Evolutionary conservation across 75 land plant genomes (phyloP).

Genomic region (Ceratopteris richardii): DNA sequence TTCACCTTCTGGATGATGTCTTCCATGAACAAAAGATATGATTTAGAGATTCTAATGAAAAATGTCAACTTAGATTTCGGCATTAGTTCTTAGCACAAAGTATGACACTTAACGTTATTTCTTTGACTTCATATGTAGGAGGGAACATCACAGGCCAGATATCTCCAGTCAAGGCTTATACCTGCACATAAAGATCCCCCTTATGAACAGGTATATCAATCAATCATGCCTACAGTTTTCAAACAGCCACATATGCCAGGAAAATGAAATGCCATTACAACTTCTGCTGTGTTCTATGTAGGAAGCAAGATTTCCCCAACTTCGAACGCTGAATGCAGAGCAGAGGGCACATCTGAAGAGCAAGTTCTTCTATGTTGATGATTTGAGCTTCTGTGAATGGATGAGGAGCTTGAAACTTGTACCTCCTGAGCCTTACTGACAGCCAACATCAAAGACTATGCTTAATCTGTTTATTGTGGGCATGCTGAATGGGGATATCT

Average conservation of each 20-base stretch:
- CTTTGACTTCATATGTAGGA: constrained; percentile 41
- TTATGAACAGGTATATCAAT: constrained; percentile 74
- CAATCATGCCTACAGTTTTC: background rate
- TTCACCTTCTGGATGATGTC: no score
- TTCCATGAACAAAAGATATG: no score
- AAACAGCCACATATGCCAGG: no score
- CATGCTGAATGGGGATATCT: no score
- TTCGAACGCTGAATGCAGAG: constrained; percentile 51
- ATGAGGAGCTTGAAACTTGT: constrained; percentile 78
- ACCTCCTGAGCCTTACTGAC: constrained; percentile 61
- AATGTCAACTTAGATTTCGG: no score
- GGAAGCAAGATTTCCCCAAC: constrained; percentile 98
- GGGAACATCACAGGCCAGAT: constrained; percentile 97
- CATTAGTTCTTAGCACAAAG: no score
- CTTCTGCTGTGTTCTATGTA: constrained; percentile 26
- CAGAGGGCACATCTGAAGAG: constrained; percentile 75
- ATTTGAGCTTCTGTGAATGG: constrained; percentile 94
- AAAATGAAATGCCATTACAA: no score
- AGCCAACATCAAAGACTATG: no score
- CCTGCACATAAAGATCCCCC: constrained; percentile 99
- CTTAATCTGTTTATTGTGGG: no score
- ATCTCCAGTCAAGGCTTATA: constrained; percentile 83
- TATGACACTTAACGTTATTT: no score
- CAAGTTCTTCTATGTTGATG: constrained; percentile 83
- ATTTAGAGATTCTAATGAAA: no score